Evolutionary conservation across 805 yeast species (phyloP).

Genomic region (Metschnikowia noctiluminum): DNA sequence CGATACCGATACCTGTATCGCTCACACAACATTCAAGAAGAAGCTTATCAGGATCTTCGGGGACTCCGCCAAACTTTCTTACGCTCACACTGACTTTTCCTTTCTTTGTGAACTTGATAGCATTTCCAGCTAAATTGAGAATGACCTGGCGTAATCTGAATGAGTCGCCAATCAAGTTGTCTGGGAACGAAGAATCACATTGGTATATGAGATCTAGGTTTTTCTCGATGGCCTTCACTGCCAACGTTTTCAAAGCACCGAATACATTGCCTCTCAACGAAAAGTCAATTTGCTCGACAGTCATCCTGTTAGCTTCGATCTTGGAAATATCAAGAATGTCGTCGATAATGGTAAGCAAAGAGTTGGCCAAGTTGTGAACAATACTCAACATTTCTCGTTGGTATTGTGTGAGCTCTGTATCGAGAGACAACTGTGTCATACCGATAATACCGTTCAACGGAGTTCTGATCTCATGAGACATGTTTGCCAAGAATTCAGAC

Average conservation of each 20-base stretch:
- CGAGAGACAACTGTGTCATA: constrained; percentile 86
- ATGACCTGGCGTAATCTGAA: constrained; percentile 86
- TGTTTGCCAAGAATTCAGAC: constrained; percentile 86
- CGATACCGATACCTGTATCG: constrained; percentile 90
- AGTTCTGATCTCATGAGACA: constrained; percentile 80
- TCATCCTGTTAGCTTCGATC: constrained; percentile 92
- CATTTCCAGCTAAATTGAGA: constrained; percentile 82
- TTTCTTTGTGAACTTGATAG: constrained; percentile 79
- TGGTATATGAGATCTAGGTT: constrained; percentile 76
- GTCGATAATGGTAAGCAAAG: constrained; percentile 80
- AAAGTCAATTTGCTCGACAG: constrained; percentile 85
- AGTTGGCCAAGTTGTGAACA: constrained; percentile 84
- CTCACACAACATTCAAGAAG: constrained; percentile 78
- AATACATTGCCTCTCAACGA: constrained; percentile 83
- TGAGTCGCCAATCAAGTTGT: constrained; percentile 82
- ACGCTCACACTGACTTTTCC: constrained; percentile 81
- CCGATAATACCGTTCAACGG: constrained; percentile 93
- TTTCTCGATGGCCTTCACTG: constrained; percentile 86
- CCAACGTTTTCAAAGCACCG: constrained; percentile 84
- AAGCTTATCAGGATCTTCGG: constrained; percentile 41
- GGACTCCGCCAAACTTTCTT: constrained; percentile 43
- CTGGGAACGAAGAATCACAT: constrained; percentile 86
- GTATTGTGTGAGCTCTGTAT: constrained; percentile 84
- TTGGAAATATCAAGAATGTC: constrained; percentile 89
- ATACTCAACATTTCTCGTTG: constrained; percentile 90